These are phyloP conservation scores for Areca catechu DNA, from an alignment of 176 grass and related monocot species.

Conservation along the genomic window DNA sequence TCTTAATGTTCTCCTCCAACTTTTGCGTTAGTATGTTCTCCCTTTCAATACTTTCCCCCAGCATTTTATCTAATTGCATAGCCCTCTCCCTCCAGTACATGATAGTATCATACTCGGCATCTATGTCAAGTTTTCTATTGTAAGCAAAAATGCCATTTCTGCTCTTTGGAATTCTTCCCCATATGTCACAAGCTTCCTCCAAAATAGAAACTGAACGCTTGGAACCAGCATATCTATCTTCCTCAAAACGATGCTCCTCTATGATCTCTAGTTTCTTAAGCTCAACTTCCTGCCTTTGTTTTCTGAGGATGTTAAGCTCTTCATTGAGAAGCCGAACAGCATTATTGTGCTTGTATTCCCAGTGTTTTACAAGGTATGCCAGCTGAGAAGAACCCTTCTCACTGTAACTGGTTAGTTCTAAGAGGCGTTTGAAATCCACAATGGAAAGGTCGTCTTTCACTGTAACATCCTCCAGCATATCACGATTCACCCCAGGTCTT, in stretches of 20 bases:
- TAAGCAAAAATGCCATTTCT: slow-evolving; percentile 33
- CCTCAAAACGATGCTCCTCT: slow-evolving; percentile 49
- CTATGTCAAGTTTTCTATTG: slow-evolving; percentile 56
- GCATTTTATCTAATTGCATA: slow-evolving; percentile 37
- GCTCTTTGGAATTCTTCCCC: slow-evolving; percentile 41
- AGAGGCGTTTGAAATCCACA: slow-evolving; percentile 39
- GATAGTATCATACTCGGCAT: slow-evolving; percentile 37
- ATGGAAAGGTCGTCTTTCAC: slow-evolving; percentile 28
- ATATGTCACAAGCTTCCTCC: slow-evolving; percentile 61
- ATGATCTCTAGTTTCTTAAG: slow-evolving; percentile 69
- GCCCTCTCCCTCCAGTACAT: slow-evolving; percentile 64
- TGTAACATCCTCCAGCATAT: slow-evolving; percentile 49
- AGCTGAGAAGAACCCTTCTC: slow-evolving; percentile 61
- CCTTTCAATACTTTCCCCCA: slow-evolving; percentile 66
- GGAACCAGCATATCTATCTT: slow-evolving; percentile 58
- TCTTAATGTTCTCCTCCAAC: slow-evolving; percentile 51
- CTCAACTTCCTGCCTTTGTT: slow-evolving; percentile 72
- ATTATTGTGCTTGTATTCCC: slow-evolving; percentile 38
- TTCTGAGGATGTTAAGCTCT: slow-evolving; percentile 46
- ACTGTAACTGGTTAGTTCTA: slow-evolving; percentile 51
- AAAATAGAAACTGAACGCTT: slow-evolving; percentile 61
- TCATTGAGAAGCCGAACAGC: slow-evolving; percentile 49
- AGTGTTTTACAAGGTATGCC: slow-evolving; percentile 64
- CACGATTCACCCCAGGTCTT: slow-evolving; percentile 32
- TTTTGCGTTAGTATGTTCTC: slow-evolving; percentile 47